Evolutionary conservation across 2,329 filamentous ascomycete genomes (phyloP).

Genomic region (Claviceps sp.): DNA sequence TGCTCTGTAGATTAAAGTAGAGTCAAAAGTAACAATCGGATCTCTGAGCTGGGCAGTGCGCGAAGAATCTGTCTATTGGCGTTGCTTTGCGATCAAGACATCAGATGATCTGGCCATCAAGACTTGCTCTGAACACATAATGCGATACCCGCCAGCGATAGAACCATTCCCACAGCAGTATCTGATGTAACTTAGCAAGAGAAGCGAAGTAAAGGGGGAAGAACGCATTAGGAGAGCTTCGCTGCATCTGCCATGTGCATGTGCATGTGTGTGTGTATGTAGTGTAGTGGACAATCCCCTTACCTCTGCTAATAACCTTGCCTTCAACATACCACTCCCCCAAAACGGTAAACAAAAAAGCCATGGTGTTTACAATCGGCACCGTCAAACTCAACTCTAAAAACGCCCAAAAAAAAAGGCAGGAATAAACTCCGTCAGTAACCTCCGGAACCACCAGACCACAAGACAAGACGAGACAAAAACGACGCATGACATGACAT

Average conservation of each 20-base stretch:
- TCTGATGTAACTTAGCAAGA: constrained; percentile 32
- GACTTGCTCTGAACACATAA: constrained; percentile 64
- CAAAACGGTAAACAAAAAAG: constrained; percentile 89
- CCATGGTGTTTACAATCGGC: constrained; percentile 85
- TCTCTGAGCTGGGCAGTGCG: background rate
- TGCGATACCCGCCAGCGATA: constrained; percentile 69
- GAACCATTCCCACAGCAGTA: constrained; percentile 68
- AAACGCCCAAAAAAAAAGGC: too few relatives aligned
- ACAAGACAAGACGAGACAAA: background rate
- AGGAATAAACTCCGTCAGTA: background rate
- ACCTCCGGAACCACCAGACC: background rate
- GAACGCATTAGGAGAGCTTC: too few relatives aligned
- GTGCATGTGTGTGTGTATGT: background rate
- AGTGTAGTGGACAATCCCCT: background rate
- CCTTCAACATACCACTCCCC: constrained; percentile 92
- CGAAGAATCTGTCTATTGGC: background rate
- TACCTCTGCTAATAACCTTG: constrained; percentile 76
- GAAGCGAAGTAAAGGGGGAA: background rate
- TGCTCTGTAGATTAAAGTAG: background rate
- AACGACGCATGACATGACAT: too few relatives aligned
- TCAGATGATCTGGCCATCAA: constrained; percentile 10
- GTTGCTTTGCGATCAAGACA: background rate
- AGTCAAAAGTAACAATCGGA: background rate
- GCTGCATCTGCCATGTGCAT: background rate
- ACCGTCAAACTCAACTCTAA: constrained; percentile 84